A percentile compares a stretch with the other conserved stretches of the same genome.
Evolutionary conservation across 768 basidiomycete species (phyloP).

Genomic region (Trametes gibbosa): DNA sequence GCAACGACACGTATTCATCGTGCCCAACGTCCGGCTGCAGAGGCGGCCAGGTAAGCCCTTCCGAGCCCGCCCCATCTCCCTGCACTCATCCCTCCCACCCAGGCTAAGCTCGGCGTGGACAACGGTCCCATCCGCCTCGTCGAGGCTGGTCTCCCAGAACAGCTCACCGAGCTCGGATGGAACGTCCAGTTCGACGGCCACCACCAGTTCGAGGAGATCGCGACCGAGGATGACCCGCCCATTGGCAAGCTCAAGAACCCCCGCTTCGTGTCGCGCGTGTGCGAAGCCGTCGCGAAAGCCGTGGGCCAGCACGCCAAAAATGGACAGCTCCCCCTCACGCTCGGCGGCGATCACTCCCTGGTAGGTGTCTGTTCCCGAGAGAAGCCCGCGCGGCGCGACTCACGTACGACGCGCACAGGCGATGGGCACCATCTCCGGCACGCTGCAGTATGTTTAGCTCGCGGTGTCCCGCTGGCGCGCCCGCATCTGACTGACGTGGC

Average conservation of each 20-base stretch:
- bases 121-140: conserved; percentile 87
- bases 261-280: conserved; percentile 79
- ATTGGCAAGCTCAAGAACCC: conserved; percentile 92
- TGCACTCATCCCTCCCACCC: conserved; percentile 5
- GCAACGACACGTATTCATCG: conserved; percentile 7
- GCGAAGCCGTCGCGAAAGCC: conserved; percentile 69
- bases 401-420: conserved; percentile 41
- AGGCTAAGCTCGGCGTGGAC: conserved; percentile 83
- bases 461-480: neutral
- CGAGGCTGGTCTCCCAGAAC: conserved; percentile 76
- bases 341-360: conserved; percentile 96
- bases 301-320: conserved; percentile 75
- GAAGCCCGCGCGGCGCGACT: neutral
- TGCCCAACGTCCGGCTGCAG: conserved; percentile 32
- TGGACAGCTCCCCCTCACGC: conserved; percentile 82
- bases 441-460: conserved; percentile 54
- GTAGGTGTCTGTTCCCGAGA: conserved; percentile 40
- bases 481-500: neutral
- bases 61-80: conserved; percentile 14
- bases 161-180: conserved; percentile 82
- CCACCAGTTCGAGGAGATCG: conserved; percentile 81
- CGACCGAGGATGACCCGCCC: conserved; percentile 63
- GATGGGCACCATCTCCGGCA: conserved; percentile 94
- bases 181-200: conserved; percentile 87
- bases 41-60: conserved; percentile 58